Evolutionary conservation across 345 rosid species (phyloP).

Genomic region (Theobroma cacao): DNA sequence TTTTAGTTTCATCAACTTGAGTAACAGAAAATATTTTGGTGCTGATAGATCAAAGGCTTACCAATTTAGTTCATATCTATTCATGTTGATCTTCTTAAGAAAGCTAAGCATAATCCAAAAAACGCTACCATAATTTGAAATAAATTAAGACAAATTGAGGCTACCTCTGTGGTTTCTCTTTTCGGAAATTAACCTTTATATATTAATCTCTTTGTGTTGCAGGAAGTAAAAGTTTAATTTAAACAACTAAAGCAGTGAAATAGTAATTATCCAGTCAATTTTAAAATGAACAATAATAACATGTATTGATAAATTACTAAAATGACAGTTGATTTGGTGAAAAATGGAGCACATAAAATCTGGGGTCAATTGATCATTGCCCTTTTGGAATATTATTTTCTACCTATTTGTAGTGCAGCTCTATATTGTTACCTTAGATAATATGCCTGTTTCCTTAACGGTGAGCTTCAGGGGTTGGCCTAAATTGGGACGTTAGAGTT

Average conservation of each 20-base stretch:
- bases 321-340: conserved; percentile 8
- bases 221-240: not conserved
- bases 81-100: not conserved
- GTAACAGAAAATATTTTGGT: not conserved
- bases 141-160: not conserved
- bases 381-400: not conserved
- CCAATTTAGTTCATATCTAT: conserved; percentile 13
- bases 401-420: conserved; percentile 7
- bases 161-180: not conserved
- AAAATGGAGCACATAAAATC: conserved; percentile 4
- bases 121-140: not conserved
- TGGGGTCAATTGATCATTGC: not conserved
- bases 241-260: not conserved
- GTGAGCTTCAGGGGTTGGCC: conserved; percentile 39
- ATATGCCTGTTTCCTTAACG: conserved; percentile 18
- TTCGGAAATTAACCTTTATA: not conserved
- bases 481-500: conserved; percentile 65
- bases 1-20: not conserved
- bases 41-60: not conserved
- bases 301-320: not conserved
- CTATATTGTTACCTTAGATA: not conserved
- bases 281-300: not conserved
- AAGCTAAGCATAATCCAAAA: not conserved
- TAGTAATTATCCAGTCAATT: not conserved
- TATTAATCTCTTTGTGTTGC: no score